Percentiles rank a stretch among this genome's conserved stretches.
Conservation (phyloP, 2,329 filamentous ascomycete genomes). For the Talaromyces sp. region DNA sequence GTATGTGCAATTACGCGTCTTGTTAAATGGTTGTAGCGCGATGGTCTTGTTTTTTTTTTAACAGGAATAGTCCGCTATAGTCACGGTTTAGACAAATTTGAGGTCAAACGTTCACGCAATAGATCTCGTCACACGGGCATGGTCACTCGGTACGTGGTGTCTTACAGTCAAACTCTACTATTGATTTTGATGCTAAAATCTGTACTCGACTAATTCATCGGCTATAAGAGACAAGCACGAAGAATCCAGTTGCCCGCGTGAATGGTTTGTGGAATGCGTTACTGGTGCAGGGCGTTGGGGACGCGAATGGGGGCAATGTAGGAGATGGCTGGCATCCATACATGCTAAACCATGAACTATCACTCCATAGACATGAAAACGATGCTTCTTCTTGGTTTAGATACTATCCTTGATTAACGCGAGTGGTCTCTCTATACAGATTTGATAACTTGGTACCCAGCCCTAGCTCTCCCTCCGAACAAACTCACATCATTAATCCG, state of each 20-base stretch:
- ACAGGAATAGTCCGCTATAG: background rate
- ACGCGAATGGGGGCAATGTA: constrained; percentile 5
- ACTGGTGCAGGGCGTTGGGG: background rate
- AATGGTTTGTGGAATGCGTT: constrained; percentile 9
- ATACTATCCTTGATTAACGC: background rate
- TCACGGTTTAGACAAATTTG: background rate
- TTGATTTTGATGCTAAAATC: too few relatives aligned
- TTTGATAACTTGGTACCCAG: background rate
- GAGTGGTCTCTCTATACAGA: background rate
- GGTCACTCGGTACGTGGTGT: too few relatives aligned
- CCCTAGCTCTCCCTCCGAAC: background rate
- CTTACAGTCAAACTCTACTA: too few relatives aligned
- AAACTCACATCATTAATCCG: too few relatives aligned
- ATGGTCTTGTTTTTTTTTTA: background rate
- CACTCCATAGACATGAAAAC: background rate
- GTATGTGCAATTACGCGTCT: constrained; percentile 11
- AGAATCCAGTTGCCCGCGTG: constrained; percentile 15
- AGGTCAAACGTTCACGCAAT: background rate
- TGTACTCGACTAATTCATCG: too few relatives aligned
- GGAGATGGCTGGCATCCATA: background rate
- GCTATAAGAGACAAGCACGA: background rate
- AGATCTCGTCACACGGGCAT: too few relatives aligned
- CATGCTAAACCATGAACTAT: background rate
- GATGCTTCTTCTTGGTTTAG: background rate
- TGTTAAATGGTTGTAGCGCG: background rate